Evolutionary conservation across 2,329 filamentous ascomycete genomes (phyloP).

Genomic region (Colletotrichum sidae): DNA sequence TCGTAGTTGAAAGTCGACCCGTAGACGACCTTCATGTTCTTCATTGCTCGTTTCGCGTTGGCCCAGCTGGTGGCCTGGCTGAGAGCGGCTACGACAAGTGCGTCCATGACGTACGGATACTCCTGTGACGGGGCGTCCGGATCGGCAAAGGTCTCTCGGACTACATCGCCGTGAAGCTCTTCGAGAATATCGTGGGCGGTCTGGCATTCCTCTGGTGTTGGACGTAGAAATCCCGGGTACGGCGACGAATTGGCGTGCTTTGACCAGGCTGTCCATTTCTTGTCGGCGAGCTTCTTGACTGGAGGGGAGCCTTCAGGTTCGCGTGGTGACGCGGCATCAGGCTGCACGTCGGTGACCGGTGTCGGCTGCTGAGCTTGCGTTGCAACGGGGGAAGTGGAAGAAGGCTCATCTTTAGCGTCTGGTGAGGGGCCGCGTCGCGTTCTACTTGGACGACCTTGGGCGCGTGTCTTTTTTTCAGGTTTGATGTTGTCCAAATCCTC

Average conservation of each 20-base stretch:
- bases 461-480: neutral
- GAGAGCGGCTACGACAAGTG: conserved; percentile 26
- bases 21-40: conserved; percentile 19
- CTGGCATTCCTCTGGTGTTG: conserved; percentile 10
- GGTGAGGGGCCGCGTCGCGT: neutral
- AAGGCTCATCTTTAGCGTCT: neutral
- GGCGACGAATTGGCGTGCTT: conserved; percentile 11
- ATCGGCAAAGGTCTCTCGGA: conserved; percentile 16
- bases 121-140: neutral
- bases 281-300: neutral
- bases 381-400: neutral
- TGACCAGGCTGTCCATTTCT: conserved; percentile 13
- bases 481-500: neutral
- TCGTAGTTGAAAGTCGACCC: conserved; percentile 22
- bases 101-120: conserved; percentile 18
- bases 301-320: neutral
- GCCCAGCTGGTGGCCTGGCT: conserved; percentile 22
- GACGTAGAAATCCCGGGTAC: conserved; percentile 4
- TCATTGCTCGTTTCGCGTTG: conserved; percentile 29
- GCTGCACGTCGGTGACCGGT: neutral
- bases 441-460: neutral
- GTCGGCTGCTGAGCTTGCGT: neutral
- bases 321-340: neutral
- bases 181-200: conserved; percentile 5
- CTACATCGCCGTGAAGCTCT: conserved; percentile 12